phyloP scores from a whole-genome alignment of 768 basidiomycete species.

The Tubosaeta brunneosetosa region DNA sequence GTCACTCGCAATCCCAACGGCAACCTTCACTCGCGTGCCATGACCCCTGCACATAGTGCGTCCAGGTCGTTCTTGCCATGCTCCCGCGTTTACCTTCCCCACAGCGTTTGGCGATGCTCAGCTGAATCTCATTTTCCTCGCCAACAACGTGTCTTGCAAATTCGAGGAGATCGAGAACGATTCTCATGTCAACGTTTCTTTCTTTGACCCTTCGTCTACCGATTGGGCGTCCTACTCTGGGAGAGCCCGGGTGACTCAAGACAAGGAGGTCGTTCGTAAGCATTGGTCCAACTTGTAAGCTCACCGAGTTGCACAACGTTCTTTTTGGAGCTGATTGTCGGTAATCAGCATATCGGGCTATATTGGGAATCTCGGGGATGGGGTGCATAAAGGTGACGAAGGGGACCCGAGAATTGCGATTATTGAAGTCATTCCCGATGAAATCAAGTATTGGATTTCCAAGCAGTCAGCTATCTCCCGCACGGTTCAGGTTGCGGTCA shows the following conservation, averaged over 20 bases:
- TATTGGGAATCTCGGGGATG: constrained; percentile 85
- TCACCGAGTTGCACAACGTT: not conserved
- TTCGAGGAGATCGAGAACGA: constrained; percentile 76
- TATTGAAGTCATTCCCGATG: constrained; percentile 74
- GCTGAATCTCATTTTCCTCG: constrained; percentile 61
- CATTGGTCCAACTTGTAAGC: constrained; percentile 56
- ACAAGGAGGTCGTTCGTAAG: constrained; percentile 59
- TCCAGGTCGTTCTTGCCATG: not conserved
- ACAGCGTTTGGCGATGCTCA: constrained; percentile 45
- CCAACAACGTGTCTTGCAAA: constrained; percentile 69
- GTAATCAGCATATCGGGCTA: constrained; percentile 57
- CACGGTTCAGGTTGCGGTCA: constrained; percentile 54
- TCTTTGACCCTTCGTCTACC: constrained; percentile 63
- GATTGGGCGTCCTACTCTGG: constrained; percentile 81
- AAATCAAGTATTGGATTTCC: constrained; percentile 79
- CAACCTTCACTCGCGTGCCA: constrained; percentile 72
- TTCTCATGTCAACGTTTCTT: constrained; percentile 74
- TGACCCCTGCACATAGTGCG: constrained; percentile 69
- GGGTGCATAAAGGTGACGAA: constrained; percentile 75
- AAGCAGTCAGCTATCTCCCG: constrained; percentile 56
- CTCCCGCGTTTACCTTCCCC: not conserved
- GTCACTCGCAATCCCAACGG: constrained; percentile 68
- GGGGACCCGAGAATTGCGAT: constrained; percentile 75
- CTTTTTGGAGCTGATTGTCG: not conserved
- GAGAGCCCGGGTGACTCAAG: constrained; percentile 58